phyloP scores from a whole-genome alignment of 441 rosid species.

The Kokia cookei region DNA sequence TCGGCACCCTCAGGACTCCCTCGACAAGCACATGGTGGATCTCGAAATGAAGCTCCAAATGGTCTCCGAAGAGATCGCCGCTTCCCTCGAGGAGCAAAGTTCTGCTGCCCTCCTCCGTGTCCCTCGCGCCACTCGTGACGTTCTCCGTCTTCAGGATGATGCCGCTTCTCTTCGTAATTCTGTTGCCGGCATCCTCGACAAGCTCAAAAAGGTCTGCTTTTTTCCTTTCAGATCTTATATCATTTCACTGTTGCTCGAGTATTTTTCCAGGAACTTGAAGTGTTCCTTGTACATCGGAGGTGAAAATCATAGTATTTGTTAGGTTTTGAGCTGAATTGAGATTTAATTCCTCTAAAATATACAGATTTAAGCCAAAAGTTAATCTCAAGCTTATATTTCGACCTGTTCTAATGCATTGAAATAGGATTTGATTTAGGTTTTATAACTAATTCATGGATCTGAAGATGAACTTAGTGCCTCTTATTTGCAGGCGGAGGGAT shows the following conservation, averaged over 20 bases:
- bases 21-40: slow-evolving; percentile 89
- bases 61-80: slow-evolving; percentile 93
- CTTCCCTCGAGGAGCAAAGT: slow-evolving; percentile 95
- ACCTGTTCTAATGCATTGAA: background rate
- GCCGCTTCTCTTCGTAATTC: slow-evolving; percentile 81
- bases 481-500: slow-evolving; percentile 79
- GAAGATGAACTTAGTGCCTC: background rate
- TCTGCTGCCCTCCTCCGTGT: slow-evolving; percentile 84
- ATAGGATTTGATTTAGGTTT: background rate
- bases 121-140: slow-evolving; percentile 94
- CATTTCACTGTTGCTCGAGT: slow-evolving; percentile 14
- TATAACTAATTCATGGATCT: background rate
- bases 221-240: slow-evolving; percentile 2
- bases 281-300: background rate
- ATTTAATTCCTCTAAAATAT: background rate
- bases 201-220: slow-evolving; percentile 72
- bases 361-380: background rate
- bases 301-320: background rate
- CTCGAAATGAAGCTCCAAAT: slow-evolving; percentile 99
- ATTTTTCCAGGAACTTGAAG: background rate
- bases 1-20: slow-evolving; percentile 81
- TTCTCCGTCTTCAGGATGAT: slow-evolving; percentile 88
- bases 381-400: background rate
- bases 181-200: slow-evolving; percentile 79
- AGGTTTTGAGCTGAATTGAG: background rate